phyloP scores from a whole-genome alignment of 2,329 filamentous ascomycete genomes.

The Curvularia spicifera region DNA sequence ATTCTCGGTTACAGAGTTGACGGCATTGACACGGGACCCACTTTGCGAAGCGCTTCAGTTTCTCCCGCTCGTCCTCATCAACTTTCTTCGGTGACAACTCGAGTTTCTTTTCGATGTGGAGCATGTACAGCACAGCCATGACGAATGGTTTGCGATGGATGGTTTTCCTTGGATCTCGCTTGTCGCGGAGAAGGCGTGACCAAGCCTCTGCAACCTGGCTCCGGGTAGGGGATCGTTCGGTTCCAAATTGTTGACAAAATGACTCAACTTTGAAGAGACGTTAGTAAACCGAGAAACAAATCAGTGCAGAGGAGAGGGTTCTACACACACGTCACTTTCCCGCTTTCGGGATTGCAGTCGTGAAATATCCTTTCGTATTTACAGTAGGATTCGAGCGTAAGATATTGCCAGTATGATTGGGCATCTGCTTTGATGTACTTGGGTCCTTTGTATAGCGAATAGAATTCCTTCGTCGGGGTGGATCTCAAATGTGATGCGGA shows the following conservation, averaged over 20 bases:
- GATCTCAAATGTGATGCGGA: neutral
- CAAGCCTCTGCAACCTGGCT: slow-evolving; percentile 8
- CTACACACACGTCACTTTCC: slow-evolving; percentile 12
- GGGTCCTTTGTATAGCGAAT: slow-evolving; percentile 12
- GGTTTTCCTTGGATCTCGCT: neutral
- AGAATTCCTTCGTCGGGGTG: slow-evolving; percentile 11
- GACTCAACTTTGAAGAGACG: neutral
- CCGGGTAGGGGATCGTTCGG: slow-evolving; percentile 1
- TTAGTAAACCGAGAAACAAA: neutral
- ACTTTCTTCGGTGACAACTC: slow-evolving; percentile 1
- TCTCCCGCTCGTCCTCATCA: slow-evolving; percentile 13
- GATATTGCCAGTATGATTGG: slow-evolving; percentile 11
- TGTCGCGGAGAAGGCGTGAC: slow-evolving; percentile 13
- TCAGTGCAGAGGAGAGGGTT: neutral
- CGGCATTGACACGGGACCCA: slow-evolving; percentile 14
- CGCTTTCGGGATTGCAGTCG: slow-evolving; percentile 1
- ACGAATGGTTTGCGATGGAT: slow-evolving; percentile 14
- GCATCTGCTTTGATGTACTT: slow-evolving; percentile 12
- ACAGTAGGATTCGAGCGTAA: slow-evolving; percentile 14
- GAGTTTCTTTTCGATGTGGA: slow-evolving; percentile 11
- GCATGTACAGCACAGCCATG: slow-evolving; percentile 14
- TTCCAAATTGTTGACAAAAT: slow-evolving; percentile 12
- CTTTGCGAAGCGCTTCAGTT: slow-evolving; percentile 11
- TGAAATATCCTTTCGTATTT: slow-evolving; percentile 13
- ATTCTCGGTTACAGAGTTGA: slow-evolving; percentile 1